Evolutionary conservation across 352 stramenopile genomes (phyloP).

Genomic region (Pythium sp.): DNA sequence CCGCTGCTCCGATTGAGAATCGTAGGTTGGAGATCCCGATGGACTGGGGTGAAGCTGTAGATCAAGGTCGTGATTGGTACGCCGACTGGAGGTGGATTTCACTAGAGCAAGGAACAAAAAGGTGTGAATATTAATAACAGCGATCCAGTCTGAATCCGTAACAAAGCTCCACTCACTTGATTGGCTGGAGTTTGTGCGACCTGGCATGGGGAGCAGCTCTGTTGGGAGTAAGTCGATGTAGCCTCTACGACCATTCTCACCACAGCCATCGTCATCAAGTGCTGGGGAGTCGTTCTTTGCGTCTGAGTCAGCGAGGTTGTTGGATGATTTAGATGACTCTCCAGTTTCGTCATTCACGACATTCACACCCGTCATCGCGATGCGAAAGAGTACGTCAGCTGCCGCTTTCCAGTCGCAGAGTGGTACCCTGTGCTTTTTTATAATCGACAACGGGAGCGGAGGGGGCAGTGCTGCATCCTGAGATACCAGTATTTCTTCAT

Average conservation of each 20-base stretch:
- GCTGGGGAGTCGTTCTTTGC: not conserved
- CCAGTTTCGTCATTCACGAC: not conserved
- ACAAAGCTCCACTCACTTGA: conserved; percentile 9
- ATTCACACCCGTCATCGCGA: conserved; percentile 35
- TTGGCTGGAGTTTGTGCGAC: conserved; percentile 10
- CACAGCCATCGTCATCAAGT: not conserved
- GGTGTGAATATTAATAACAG: no score
- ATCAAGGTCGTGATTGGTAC: conserved; percentile 4
- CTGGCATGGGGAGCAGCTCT: not conserved
- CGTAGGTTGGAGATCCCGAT: conserved; percentile 7
- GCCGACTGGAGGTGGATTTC: conserved; percentile 6
- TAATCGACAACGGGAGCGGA: not conserved
- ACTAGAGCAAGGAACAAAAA: not conserved
- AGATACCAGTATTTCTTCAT: not conserved
- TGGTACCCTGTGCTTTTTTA: not conserved
- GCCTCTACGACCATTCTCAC: not conserved
- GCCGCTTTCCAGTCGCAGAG: conserved; percentile 27
- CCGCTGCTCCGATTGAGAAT: not conserved
- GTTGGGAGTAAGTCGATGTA: no score
- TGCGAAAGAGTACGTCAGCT: conserved; percentile 32
- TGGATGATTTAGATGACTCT: not conserved
- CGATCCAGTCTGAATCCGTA: not conserved
- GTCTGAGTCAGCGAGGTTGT: not conserved
- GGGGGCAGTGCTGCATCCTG: no score
- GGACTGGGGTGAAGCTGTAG: not conserved